Conservation (phyloP, 169 alveolate genomes). For the Plasmodium billcollinsi region DNA sequence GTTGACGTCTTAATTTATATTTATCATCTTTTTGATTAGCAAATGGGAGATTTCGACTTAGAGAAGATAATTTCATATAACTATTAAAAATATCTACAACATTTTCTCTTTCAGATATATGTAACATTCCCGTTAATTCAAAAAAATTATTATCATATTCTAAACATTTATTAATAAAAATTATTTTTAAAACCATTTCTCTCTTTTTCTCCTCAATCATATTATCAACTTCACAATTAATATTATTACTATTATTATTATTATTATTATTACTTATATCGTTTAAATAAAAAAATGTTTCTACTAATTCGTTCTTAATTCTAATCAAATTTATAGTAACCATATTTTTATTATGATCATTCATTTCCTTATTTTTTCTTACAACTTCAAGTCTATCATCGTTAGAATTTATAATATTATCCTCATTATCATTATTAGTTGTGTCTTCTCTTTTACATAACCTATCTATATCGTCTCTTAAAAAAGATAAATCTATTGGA, state of each 20-base stretch:
- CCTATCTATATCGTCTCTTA: constrained; percentile 25
- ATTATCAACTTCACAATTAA: too few species aligned
- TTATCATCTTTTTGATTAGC: constrained; percentile 34
- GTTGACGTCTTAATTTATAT: constrained; percentile 29
- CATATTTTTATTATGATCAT: neutral
- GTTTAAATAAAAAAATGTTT: constrained; percentile 35
- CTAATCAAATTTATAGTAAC: constrained; percentile 22
- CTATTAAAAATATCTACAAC: constrained; percentile 42
- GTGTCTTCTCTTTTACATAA: neutral
- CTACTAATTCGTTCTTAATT: constrained; percentile 46
- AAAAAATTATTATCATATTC: constrained; percentile 62
- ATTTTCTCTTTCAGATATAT: constrained; percentile 37
- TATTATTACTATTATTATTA: too few species aligned
- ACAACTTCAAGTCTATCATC: neutral
- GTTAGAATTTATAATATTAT: neutral
- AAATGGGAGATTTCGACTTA: neutral
- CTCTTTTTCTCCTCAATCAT: neutral
- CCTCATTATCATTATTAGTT: neutral
- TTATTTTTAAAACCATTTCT: constrained; percentile 7
- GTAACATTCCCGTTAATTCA: constrained; percentile 37
- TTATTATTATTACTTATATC: constrained; percentile 16
- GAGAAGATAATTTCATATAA: constrained; percentile 36
- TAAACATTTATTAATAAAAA: constrained; percentile 11
- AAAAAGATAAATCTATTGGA: constrained; percentile 41
- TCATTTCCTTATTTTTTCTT: neutral